Conservation (phyloP, 1,284 basidiomycete species). For the Xerocomus minutiporus region DNA sequence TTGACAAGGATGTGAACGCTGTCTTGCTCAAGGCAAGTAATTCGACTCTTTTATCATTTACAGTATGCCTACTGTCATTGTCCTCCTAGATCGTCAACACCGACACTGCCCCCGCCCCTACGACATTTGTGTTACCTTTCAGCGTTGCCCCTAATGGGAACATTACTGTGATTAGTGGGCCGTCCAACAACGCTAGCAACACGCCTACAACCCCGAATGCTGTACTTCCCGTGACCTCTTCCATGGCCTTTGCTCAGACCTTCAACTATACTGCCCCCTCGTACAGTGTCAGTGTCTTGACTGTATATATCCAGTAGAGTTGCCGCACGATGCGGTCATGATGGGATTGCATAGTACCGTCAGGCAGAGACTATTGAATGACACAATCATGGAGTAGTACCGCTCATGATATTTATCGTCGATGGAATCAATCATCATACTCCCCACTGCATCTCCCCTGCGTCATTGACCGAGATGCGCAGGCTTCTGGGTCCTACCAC, state of each 20-base stretch:
- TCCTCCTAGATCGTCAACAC: background rate
- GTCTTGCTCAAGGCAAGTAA: conserved; percentile 1
- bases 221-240: background rate
- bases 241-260: background rate
- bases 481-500: too few species aligned
- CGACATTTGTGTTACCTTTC: background rate
- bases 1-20: background rate
- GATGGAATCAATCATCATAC: too few species aligned
- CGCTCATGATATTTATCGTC: too few species aligned
- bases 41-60: background rate
- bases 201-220: background rate
- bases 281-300: conserved; percentile 1
- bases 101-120: background rate
- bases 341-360: too few species aligned
- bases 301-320: background rate
- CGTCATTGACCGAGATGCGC: too few species aligned
- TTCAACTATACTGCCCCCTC: conserved; percentile 2
- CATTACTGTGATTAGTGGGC: background rate
- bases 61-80: too few species aligned
- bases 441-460: too few species aligned
- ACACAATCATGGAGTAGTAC: too few species aligned
- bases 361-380: too few species aligned
- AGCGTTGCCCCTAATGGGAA: background rate
- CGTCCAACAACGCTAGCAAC: background rate
- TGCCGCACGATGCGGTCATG: too few species aligned